Percentiles rank a stretch among this genome's conserved stretches.
Evolutionary conservation across 371 early-diverging fungal species (phyloP).

Genomic region (Mucor mucedo): DNA sequence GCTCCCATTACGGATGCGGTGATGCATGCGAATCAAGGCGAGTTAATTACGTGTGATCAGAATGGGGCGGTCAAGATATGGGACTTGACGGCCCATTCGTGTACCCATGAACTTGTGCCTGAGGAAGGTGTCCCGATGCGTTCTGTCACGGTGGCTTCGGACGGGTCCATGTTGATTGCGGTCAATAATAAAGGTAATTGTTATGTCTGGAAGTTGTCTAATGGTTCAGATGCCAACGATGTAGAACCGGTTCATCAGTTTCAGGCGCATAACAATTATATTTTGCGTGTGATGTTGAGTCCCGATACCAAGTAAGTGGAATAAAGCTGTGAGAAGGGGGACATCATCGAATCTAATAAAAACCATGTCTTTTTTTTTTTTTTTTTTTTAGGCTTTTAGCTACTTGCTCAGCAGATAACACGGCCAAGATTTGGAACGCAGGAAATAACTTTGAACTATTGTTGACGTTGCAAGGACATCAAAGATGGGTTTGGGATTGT

Average conservation of each 20-base stretch:
- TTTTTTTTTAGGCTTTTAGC: constrained; percentile 65
- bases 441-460: constrained; percentile 70
- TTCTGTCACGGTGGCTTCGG: constrained; percentile 90
- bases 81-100: constrained; percentile 90
- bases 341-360: neutral
- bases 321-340: too few relatives aligned
- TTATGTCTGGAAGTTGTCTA: constrained; percentile 84
- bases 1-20: constrained; percentile 92
- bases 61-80: constrained; percentile 91
- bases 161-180: constrained; percentile 88
- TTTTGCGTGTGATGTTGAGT: constrained; percentile 80
- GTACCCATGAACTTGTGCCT: constrained; percentile 88
- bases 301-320: constrained; percentile 77
- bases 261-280: constrained; percentile 82
- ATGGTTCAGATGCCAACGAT: constrained; percentile 58
- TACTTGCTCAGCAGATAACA: constrained; percentile 88
- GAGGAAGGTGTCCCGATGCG: constrained; percentile 89
- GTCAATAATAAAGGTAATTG: constrained; percentile 93
- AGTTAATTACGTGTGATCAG: constrained; percentile 94
- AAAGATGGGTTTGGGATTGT: constrained; percentile 95
- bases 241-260: constrained; percentile 77
- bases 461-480: constrained; percentile 82
- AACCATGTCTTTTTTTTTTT: neutral
- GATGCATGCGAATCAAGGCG: constrained; percentile 95
- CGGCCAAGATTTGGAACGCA: constrained; percentile 77